Percentiles rank a stretch among this genome's conserved stretches.
These are phyloP conservation scores for Dactylellina cionopaga DNA, from an alignment of 2,329 filamentous ascomycete genomes.

Conservation along the genomic window DNA sequence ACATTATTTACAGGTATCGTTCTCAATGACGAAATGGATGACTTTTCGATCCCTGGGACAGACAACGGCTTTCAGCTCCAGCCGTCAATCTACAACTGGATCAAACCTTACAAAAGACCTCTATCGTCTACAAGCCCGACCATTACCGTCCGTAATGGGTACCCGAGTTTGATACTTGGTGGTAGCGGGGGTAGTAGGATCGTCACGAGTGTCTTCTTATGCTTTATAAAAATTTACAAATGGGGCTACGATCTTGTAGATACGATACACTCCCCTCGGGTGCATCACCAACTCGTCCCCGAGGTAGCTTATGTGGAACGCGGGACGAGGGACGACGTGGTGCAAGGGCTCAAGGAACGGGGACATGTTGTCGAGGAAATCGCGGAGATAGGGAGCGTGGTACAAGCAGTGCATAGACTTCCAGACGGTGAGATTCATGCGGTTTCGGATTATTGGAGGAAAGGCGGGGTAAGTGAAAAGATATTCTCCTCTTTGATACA, in stretches of 20 bases:
- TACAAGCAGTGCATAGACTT: slow-evolving; percentile 53
- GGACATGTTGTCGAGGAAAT: slow-evolving; percentile 53
- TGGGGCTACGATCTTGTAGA: slow-evolving; percentile 55
- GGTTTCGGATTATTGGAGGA: slow-evolving; percentile 58
- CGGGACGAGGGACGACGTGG: slow-evolving; percentile 39
- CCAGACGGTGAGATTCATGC: slow-evolving; percentile 53
- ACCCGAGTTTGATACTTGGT: slow-evolving; percentile 55
- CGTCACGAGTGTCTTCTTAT: slow-evolving; percentile 56
- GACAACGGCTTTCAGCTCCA: slow-evolving; percentile 54
- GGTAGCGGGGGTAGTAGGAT: slow-evolving; percentile 55
- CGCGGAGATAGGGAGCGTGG: slow-evolving; percentile 54
- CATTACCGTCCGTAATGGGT: slow-evolving; percentile 54
- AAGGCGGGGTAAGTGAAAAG: slow-evolving; percentile 54
- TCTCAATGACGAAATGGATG: slow-evolving; percentile 57
- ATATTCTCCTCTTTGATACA: slow-evolving; percentile 8
- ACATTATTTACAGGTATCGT: slow-evolving; percentile 52
- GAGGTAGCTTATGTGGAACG: slow-evolving; percentile 54
- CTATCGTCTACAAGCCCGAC: slow-evolving; percentile 56
- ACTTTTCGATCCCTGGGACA: slow-evolving; percentile 56
- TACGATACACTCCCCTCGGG: slow-evolving; percentile 55
- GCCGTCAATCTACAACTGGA: slow-evolving; percentile 56
- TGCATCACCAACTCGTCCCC: slow-evolving; percentile 57
- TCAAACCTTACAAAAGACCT: slow-evolving; percentile 56
- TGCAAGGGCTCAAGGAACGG: slow-evolving; percentile 53
- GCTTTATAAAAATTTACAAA: slow-evolving; percentile 56